Evolutionary conservation across 805 yeast species (phyloP), one percentile per base, ranked within the genome.

Genomic region (Lipomyces kockii): DNA sequence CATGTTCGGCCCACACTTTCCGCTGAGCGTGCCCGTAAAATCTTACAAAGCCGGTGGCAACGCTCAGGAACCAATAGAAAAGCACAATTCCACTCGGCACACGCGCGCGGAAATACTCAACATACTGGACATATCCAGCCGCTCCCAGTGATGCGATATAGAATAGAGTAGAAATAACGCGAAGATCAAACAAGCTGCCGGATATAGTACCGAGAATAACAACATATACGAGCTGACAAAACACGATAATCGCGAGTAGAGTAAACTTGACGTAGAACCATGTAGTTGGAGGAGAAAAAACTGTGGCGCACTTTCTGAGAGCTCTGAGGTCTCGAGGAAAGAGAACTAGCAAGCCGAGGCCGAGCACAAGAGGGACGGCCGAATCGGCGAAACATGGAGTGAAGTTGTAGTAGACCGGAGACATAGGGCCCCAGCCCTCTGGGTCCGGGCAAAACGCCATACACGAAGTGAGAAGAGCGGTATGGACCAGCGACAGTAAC

Each of bases 51-150:
- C 64, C 66, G 8, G 66, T 27, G 84, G 72, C 43, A 83, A 81
- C 65, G 32, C 63, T 60, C 32, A 87, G 81, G 57, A 89, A 79
- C 97, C 97, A 93, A 77, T 85, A 94, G 69, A 88, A 82, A 46
- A 94, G 83, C 55, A 91, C 79, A 0, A 85, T 80, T 1, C 94
- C 88, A 71, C 84, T 85, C 0, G 97, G 86, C 20, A 90, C 85
- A 54, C 79, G 81, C 4, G 87, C 77, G 75, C 89, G 86, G 77
- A 83, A 85, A 73, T 86, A 88, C 76, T 94, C 98, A 65, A 88
- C 75, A 77, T 87, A 89, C 67, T 91, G 89, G 39, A 92, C 77
- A 2, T 70, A 63, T 9, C 61, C 62, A 6, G 67, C 71, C 2
- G 88, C 83, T 1, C 82, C 60, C 7, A 86, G 75, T 0, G 88